A percentile compares a stretch with the other conserved stretches of the same genome.
These are phyloP conservation scores for Aspergillus baeticus DNA, from an alignment of 495 filamentous ascomycete genomes.

Conservation along the genomic window DNA sequence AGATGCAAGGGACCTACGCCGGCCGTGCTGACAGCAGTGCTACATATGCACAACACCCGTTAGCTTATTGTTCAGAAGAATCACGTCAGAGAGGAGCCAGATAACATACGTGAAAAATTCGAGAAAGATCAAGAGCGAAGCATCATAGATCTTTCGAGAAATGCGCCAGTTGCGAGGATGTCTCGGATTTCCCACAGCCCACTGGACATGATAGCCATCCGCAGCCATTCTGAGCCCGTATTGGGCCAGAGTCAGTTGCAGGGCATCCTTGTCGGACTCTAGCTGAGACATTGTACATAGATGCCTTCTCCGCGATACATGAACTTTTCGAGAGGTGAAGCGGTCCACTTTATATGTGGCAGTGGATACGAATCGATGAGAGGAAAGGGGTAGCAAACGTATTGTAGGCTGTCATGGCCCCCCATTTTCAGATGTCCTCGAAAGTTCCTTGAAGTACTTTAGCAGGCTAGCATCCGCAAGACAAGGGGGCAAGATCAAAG, in stretches of 20 bases:
- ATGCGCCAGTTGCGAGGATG: constrained; percentile 43
- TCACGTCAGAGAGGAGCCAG: not conserved
- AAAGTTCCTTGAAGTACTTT: constrained; percentile 3
- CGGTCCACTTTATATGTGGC: constrained; percentile 4
- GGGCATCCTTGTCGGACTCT: constrained; percentile 21
- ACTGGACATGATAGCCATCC: constrained; percentile 38
- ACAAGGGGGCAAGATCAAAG: constrained; percentile 9
- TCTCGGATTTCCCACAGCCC: constrained; percentile 31
- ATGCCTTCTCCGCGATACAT: constrained; percentile 4
- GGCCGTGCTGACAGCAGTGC: constrained; percentile 41
- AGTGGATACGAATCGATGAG: not conserved
- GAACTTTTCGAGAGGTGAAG: not conserved
- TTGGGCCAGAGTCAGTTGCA: constrained; percentile 17
- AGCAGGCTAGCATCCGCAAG: constrained; percentile 9
- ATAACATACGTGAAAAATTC: constrained; percentile 43
- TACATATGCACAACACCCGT: constrained; percentile 7
- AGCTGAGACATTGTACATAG: constrained; percentile 14
- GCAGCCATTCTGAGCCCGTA: constrained; percentile 33
- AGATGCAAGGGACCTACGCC: constrained; percentile 28
- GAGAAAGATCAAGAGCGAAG: constrained; percentile 34
- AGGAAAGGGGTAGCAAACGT: not conserved
- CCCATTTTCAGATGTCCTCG: constrained; percentile 11
- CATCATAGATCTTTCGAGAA: constrained; percentile 35
- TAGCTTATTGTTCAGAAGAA: not conserved
- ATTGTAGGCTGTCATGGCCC: not conserved